These are phyloP conservation scores for Microcyclospora pomicola DNA, from an alignment of 2,329 filamentous ascomycete species.

Conservation along the genomic window DNA sequence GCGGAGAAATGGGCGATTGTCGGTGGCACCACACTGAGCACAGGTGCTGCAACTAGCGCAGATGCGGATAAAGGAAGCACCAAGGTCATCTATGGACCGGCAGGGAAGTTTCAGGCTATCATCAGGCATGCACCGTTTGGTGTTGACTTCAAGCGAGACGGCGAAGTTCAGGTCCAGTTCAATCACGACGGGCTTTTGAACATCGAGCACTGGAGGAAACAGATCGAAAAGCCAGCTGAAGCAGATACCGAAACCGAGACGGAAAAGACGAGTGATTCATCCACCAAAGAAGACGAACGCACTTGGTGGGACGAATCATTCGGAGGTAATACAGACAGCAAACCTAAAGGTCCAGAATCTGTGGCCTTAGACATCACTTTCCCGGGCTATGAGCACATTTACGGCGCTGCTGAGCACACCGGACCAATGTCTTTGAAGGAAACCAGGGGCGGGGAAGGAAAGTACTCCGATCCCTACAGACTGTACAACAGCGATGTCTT, in stretches of 20 bases:
- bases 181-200: conserved; percentile 87
- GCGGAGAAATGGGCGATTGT: conserved; percentile 75
- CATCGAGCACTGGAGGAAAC: conserved; percentile 86
- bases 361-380: conserved; percentile 85
- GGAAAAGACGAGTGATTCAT: conserved; percentile 32
- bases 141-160: conserved; percentile 76
- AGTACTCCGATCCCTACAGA: conserved; percentile 79
- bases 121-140: conserved; percentile 72
- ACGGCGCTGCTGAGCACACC: conserved; percentile 85
- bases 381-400: conserved; percentile 81
- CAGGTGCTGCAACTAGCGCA: conserved; percentile 52
- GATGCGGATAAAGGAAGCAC: conserved; percentile 56
- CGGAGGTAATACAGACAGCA: conserved; percentile 86
- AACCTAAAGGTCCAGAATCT: conserved; percentile 89
- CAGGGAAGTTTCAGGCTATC: conserved; percentile 63
- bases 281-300: conserved; percentile 55
- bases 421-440: conserved; percentile 78
- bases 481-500: conserved; percentile 96
- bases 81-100: conserved; percentile 62
- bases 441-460: conserved; percentile 75
- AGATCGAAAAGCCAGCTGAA: conserved; percentile 56
- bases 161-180: conserved; percentile 67
- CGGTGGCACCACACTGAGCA: conserved; percentile 62
- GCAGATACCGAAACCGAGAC: conserved; percentile 40
- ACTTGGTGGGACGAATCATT: conserved; percentile 98